These are phyloP conservation scores for Exsudoporus frostii DNA, from an alignment of 768 basidiomycete genomes.

Conservation along the genomic window DNA sequence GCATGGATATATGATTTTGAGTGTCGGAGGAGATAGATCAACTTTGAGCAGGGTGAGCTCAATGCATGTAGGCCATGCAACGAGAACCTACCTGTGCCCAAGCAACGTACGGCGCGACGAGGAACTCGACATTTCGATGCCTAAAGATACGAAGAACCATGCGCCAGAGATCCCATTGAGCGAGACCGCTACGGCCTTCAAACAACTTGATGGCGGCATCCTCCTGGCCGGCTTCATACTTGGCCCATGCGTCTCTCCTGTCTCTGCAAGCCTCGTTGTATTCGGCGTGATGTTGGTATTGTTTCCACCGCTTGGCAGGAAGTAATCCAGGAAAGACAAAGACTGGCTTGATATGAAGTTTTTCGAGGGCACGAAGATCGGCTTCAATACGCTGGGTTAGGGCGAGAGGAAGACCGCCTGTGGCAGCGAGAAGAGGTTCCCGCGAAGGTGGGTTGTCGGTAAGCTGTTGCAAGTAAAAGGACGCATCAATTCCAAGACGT, in stretches of 20 bases:
- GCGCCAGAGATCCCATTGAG: slow-evolving; percentile 93
- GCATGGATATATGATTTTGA: slow-evolving; percentile 92
- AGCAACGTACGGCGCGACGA: slow-evolving; percentile 92
- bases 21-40: slow-evolving; percentile 94
- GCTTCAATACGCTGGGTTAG: slow-evolving; percentile 85
- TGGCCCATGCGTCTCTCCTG: slow-evolving; percentile 83
- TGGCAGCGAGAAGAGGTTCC: slow-evolving; percentile 91
- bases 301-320: slow-evolving; percentile 71
- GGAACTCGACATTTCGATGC: slow-evolving; percentile 92
- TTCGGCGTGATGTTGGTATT: slow-evolving; percentile 47
- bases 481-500: slow-evolving; percentile 95
- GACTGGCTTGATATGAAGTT: slow-evolving; percentile 93
- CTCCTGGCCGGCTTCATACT: slow-evolving; percentile 90
- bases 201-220: slow-evolving; percentile 85
- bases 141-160: slow-evolving; percentile 89
- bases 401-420: slow-evolving; percentile 90
- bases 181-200: slow-evolving; percentile 65
- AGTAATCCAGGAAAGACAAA: slow-evolving; percentile 93
- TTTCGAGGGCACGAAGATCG: slow-evolving; percentile 88
- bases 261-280: slow-evolving; percentile 70
- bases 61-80: not conserved
- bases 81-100: slow-evolving; percentile 83
- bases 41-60: slow-evolving; percentile 42
- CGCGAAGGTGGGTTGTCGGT: slow-evolving; percentile 73
- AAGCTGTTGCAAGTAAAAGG: slow-evolving; percentile 80